Percentiles rank a stretch among this genome's conserved stretches.
These are phyloP conservation scores for Aspergillus sclerotiicarbonarius DNA, from an alignment of 495 filamentous ascomycete species.

Conservation along the genomic window DNA sequence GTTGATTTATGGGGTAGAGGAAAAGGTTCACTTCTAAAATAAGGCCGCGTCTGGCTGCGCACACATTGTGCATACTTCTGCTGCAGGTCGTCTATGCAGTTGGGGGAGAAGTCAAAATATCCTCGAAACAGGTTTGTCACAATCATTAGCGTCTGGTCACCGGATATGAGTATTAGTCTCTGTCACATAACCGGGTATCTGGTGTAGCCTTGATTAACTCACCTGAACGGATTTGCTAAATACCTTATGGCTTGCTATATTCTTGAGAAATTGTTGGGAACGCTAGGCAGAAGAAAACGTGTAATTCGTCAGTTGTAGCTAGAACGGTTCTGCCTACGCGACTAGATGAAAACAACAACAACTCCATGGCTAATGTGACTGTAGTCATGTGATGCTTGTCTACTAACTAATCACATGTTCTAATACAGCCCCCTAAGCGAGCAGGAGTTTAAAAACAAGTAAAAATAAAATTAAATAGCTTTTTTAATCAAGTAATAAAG, in stretches of 20 bases:
- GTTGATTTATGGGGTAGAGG: background rate
- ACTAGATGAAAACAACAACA: too few species aligned
- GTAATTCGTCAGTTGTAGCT: too few species aligned
- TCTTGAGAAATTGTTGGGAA: background rate
- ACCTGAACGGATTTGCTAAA: background rate
- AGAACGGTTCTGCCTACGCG: too few species aligned
- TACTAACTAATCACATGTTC: too few species aligned
- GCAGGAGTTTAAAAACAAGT: too few species aligned
- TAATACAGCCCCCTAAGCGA: too few species aligned
- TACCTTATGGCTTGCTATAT: background rate
- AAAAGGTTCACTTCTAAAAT: background rate
- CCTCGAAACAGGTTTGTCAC: background rate
- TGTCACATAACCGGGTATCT: background rate
- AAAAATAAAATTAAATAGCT: too few species aligned
- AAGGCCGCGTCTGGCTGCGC: too few species aligned
- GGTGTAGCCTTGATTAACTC: background rate
- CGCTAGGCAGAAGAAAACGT: too few species aligned
- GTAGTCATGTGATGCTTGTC: too few species aligned
- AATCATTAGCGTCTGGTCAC: background rate
- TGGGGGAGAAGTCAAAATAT: background rate
- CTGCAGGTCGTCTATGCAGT: background rate
- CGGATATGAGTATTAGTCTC: background rate
- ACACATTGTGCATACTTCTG: background rate
- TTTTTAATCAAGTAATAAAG: too few species aligned
- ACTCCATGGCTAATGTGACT: too few species aligned